Base-by-base conservation (phyloP, 164 flowering plant species). In the Tinospora cordifolia region DNA sequence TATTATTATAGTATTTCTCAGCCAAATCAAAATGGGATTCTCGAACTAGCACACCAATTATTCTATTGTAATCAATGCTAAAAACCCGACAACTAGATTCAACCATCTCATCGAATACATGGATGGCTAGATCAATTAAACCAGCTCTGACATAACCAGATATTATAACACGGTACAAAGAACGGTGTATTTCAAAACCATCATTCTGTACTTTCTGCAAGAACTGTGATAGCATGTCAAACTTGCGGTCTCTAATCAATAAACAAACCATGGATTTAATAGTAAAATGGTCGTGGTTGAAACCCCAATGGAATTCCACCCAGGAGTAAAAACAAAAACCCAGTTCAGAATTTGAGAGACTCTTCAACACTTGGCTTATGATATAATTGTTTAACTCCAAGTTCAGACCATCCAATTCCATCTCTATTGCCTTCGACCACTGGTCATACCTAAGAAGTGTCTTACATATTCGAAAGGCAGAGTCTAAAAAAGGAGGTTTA, bases 41-140 rank as follows among this genome's bases (percentile, higher is more conserved):
- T 40, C 78, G 76, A 17, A 92, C 71, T 65, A 95, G 77, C 2
- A 92, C 98, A 24, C 97, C 99, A 65, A 95, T 88, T 78, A 89
- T 81, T 57, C 94, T 79, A 74, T 91, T 90, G 72, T 91, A 95
- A 77, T 95, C 99, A 39, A 86, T 64, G 78, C 89, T 72, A 74
- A 89, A 87, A n/a, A 90, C 88, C 62, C 87, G 84, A 73, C 93
- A 90, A 59, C 84, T 76, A n/a, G 97, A 92, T 39, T 81, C 77
- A 66, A 85, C 68, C 99, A 95, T 88, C 76, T 88, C 88, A 69
- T 95, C 92, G 80, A 95, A 95, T 70, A 82, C 79, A 62, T 83
- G 74, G 80, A 88, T 71, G 25, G 98, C 98, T 24, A 79, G 67
- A 65, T 90, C 87, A 66, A 89, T 81, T 38, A 83, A 79, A 70